These are phyloP conservation scores for Tricladium varicosporioides DNA, from an alignment of 2,329 filamentous ascomycete species.

Conservation along the genomic window DNA sequence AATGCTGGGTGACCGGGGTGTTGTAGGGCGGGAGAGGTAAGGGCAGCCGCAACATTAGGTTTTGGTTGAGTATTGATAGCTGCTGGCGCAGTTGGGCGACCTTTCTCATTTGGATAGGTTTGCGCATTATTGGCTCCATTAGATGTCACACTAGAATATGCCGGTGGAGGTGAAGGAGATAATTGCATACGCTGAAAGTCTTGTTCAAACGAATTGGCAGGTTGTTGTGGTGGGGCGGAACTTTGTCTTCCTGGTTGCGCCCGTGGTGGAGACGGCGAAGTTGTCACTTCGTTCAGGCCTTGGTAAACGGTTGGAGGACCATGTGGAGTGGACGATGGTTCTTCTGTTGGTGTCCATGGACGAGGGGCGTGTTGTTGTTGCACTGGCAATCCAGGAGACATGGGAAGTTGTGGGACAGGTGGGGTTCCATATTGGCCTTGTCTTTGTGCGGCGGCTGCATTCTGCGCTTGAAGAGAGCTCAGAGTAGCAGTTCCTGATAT, in stretches of 20 bases:
- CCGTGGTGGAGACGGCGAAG: conserved; percentile 40
- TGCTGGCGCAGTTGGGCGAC: conserved; percentile 27
- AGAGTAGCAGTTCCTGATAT: conserved; percentile 84
- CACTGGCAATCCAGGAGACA: conserved; percentile 29
- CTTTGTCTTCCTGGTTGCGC: conserved; percentile 36
- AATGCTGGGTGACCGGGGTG: conserved; percentile 81
- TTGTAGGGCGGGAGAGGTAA: conserved; percentile 38
- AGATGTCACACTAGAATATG: conserved; percentile 77
- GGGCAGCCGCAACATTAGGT: conserved; percentile 37
- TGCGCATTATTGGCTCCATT: conserved; percentile 42
- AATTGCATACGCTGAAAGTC: conserved; percentile 82
- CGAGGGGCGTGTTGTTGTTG: conserved; percentile 46
- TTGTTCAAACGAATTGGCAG: conserved; percentile 69
- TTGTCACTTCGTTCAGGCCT: conserved; percentile 67
- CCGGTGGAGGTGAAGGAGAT: conserved; percentile 84
- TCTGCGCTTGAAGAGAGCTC: conserved; percentile 69
- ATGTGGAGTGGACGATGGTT: conserved; percentile 80
- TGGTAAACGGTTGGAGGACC: conserved; percentile 91
- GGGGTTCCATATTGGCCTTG: conserved; percentile 70
- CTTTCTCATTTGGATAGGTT: conserved; percentile 76
- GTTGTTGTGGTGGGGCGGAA: conserved; percentile 46
- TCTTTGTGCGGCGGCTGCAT: conserved; percentile 77
- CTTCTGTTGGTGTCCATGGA: conserved; percentile 94
- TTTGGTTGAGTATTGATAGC: conserved; percentile 29
- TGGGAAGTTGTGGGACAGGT: conserved; percentile 38